These are phyloP conservation scores for Herpetospermum pedunculosum DNA, from an alignment of 306 rosid genomes.

Conservation along the genomic window DNA sequence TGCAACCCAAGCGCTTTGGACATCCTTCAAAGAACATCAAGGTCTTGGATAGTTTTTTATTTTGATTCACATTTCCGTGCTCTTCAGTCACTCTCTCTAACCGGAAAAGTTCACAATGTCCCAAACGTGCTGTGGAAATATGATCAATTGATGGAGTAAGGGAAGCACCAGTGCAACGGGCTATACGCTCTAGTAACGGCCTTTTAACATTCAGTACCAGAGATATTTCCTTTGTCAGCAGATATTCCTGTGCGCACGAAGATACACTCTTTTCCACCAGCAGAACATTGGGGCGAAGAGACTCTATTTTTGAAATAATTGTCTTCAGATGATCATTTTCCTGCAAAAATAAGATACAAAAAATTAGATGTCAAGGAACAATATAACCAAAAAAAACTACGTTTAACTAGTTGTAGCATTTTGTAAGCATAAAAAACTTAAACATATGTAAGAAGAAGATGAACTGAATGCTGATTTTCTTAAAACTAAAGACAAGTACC, in stretches of 20 bases:
- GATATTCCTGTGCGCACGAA: constrained; percentile 60
- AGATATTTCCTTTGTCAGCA: constrained; percentile 86
- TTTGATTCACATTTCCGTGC: constrained; percentile 49
- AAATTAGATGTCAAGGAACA: background rate
- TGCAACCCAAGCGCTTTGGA: constrained; percentile 90
- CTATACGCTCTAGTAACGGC: constrained; percentile 79
- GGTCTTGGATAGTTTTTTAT: constrained; percentile 70
- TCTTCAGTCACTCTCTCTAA: constrained; percentile 63
- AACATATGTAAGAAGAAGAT: background rate
- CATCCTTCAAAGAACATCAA: constrained; percentile 98
- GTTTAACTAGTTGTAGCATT: background rate
- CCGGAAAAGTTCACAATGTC: constrained; percentile 90
- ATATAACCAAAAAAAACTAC: background rate
- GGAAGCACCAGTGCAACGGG: constrained; percentile 81
- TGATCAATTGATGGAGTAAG: constrained; percentile 67
- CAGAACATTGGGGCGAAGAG: constrained; percentile 83
- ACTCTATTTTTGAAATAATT: constrained; percentile 77
- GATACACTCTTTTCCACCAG: constrained; percentile 93
- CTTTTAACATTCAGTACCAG: constrained; percentile 89
- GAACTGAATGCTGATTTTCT: background rate
- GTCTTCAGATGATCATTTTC: constrained; percentile 79
- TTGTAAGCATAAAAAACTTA: background rate
- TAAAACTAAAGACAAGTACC: constrained; percentile 35
- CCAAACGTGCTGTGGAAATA: constrained; percentile 54
- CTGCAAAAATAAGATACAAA: constrained; percentile 31